Conservation (phyloP, 768 basidiomycete genomes). For the Amyloporia xantha region DNA sequence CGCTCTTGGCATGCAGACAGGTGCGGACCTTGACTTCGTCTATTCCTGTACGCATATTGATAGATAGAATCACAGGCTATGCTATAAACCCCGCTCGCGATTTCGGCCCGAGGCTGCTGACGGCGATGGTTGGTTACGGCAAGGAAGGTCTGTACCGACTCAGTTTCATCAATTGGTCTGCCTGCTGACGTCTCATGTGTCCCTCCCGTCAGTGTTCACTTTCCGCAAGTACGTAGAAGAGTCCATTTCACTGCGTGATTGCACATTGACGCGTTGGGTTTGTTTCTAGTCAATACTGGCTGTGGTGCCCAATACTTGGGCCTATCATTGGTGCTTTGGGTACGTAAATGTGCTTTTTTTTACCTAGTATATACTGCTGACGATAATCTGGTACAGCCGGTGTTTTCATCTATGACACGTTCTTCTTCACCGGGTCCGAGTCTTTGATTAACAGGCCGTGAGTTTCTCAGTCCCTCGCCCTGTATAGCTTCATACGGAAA, state of each 20-base stretch:
- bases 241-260: too few relatives aligned
- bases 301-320: conserved; percentile 60
- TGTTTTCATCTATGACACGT: conserved; percentile 48
- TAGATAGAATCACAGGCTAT: conserved; percentile 32
- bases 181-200: neutral
- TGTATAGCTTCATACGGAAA: neutral
- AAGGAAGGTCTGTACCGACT: conserved; percentile 25
- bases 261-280: too few relatives aligned
- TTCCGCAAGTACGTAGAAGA: conserved; percentile 37
- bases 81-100: conserved; percentile 71
- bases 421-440: conserved; percentile 52
- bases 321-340: conserved; percentile 52
- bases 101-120: conserved; percentile 61
- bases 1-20: conserved; percentile 56
- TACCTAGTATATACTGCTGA: neutral
- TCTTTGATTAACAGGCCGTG: conserved; percentile 50
- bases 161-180: neutral
- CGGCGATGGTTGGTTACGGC: conserved; percentile 71
- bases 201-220: conserved; percentile 32
- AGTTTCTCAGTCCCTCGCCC: conserved; percentile 12
- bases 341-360: conserved; percentile 3
- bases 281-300: conserved; percentile 64
- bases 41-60: conserved; percentile 1
- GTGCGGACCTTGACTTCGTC: conserved; percentile 3
- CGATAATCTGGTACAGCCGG: conserved; percentile 26